Evolutionary conservation across 2,329 filamentous ascomycete species (phyloP), one percentile per base, ranked within the genome.

Genomic region (Fusarium sp.): DNA sequence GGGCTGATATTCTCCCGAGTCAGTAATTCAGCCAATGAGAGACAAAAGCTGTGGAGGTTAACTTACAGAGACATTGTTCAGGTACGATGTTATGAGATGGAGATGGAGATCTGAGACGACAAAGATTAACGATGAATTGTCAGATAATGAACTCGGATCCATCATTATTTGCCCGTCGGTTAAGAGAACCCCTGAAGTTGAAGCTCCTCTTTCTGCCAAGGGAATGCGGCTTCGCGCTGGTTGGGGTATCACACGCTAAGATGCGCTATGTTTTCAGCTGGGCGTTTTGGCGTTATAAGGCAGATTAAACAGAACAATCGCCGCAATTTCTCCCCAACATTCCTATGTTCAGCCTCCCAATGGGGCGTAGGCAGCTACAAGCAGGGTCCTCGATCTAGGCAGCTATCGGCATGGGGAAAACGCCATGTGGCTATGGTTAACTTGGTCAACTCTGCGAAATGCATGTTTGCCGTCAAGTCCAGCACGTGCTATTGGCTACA

Each of bases 1-100:
- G 84, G 83, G 49, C 84, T 86, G 35, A 27, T n/a, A 20, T 2
- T 20, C 10, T 9, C 14, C 14, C 52, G 13, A 11, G 15, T 70
- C 41, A 70, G 59, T n/a, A 30, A 37, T 20, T 6, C 13, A 20
- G 14, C 30, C 14, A 54, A 37, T 26, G 15, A 33, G 14, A 33
- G 18, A 20, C 7, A 27, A 5, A 14, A 3, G 4, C 7, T 12
- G 6, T n/a, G 10, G 33, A 50, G 18, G 11, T 9, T 5, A 37
- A 49, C 67, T 60, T 46, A 67, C 67, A 70, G 67, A 53, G 27
- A 62, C 40, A 64, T 44, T 18, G 6, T 37, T 44, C 10, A 44
- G 20, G 18, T 38, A 18, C 7, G 30, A 33, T 17, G 10, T 11
- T 32, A 11, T 9, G 12, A 17, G 17, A 32, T 40, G 8, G 18